These are phyloP conservation scores for Arctostaphylos glauca DNA, from an alignment of 148 eudicot species.

Conservation along the genomic window DNA sequence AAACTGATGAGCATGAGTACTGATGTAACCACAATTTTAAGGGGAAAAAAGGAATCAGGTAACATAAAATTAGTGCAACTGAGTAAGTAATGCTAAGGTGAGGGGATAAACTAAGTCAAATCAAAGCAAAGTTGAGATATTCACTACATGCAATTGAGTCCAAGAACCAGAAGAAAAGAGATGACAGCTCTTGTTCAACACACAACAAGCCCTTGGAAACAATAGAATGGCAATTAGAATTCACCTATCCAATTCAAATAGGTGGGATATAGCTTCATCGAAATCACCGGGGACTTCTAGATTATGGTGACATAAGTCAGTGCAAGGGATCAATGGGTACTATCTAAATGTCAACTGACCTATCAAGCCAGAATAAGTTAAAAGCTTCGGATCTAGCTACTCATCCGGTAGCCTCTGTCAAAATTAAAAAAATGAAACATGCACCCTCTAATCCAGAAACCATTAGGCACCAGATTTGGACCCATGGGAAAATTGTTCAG, in stretches of 20 bases:
- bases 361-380: background rate
- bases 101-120: background rate
- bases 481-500: background rate
- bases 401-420: background rate
- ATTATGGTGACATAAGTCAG: background rate
- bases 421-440: background rate
- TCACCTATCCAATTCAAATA: background rate
- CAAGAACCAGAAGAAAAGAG: background rate
- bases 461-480: background rate
- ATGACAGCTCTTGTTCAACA: background rate
- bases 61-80: background rate
- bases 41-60: background rate
- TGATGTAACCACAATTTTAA: background rate
- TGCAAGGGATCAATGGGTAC: background rate
- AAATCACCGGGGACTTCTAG: background rate
- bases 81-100: background rate
- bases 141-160: background rate
- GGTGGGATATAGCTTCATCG: background rate
- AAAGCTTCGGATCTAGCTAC: background rate
- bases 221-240: background rate
- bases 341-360: background rate
- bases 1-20: background rate
- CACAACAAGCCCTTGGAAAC: background rate
- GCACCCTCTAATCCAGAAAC: background rate
- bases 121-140: constrained; percentile 14